Conservation (phyloP, 805 yeast species). For the Candida gorgasii region DNA sequence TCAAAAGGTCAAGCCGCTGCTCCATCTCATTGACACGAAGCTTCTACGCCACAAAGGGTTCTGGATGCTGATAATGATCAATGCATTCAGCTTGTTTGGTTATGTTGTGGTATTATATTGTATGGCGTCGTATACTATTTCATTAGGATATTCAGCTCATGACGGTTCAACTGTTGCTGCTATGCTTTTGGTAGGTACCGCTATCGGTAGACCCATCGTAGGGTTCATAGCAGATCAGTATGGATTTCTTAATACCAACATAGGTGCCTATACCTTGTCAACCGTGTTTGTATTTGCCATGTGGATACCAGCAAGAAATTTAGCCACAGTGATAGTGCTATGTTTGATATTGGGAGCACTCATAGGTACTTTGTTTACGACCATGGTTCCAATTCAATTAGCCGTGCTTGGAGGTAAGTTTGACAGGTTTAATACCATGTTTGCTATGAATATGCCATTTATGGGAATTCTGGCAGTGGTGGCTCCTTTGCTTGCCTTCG, state of each 20-base stretch:
- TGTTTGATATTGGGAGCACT: conserved; percentile 53
- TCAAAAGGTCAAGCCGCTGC: conserved; percentile 17
- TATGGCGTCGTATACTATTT: conserved; percentile 58
- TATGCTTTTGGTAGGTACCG: conserved; percentile 60
- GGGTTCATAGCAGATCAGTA: conserved; percentile 52
- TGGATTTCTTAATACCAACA: conserved; percentile 52
- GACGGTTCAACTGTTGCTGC: conserved; percentile 63
- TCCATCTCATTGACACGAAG: conserved; percentile 36
- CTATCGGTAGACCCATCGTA: conserved; percentile 55
- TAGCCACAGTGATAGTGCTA: conserved; percentile 54
- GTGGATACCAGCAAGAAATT: conserved; percentile 55
- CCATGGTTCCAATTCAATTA: conserved; percentile 51
- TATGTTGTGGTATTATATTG: conserved; percentile 61
- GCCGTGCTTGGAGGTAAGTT: conserved; percentile 51
- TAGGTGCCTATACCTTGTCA: conserved; percentile 23
- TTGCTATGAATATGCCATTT: conserved; percentile 54
- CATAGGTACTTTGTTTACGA: conserved; percentile 65
- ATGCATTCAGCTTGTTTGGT: conserved; percentile 56
- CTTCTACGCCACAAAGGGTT: conserved; percentile 42
- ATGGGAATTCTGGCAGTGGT: conserved; percentile 51
- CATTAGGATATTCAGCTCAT: conserved; percentile 54
- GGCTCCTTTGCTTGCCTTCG: conserved; percentile 62
- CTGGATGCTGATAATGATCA: conserved; percentile 34
- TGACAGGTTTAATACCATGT: conserved; percentile 47
- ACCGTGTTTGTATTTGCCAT: conserved; percentile 35